Evolutionary conservation across 2,329 filamentous ascomycete species (phyloP).

Genomic region (Cadophora malorum): DNA sequence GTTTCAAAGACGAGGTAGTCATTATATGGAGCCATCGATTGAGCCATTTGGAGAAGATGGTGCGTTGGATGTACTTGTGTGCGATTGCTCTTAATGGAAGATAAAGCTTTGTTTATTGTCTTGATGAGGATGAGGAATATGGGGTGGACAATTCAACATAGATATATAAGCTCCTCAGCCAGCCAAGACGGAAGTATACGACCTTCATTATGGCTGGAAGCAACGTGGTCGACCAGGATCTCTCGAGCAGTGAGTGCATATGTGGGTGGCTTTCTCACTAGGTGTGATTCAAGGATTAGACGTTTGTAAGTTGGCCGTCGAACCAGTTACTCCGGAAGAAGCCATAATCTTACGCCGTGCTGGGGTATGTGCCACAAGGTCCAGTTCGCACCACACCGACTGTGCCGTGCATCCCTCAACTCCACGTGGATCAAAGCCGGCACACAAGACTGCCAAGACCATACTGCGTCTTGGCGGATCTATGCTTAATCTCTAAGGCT

Average conservation of each 20-base stretch:
- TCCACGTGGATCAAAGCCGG: constrained; percentile 10
- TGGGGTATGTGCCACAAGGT: background rate
- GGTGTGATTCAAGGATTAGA: constrained; percentile 3
- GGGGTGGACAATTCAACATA: background rate
- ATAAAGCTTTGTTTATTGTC: background rate
- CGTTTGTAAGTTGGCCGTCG: constrained; percentile 14
- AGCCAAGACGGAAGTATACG: constrained; percentile 13
- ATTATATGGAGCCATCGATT: constrained; percentile 3
- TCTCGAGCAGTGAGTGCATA: background rate
- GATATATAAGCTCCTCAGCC: background rate
- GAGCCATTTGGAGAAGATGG: background rate
- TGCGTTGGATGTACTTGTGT: background rate
- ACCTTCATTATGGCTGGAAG: background rate
- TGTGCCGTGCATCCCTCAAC: background rate
- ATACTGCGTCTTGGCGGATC: constrained; percentile 9
- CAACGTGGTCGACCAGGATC: constrained; percentile 13
- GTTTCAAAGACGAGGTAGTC: constrained; percentile 15
- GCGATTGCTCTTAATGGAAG: background rate
- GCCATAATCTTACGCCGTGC: background rate
- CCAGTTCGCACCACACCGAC: background rate
- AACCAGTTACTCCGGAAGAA: background rate
- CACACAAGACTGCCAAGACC: background rate
- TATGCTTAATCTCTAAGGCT: constrained; percentile 15
- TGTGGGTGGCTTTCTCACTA: background rate
- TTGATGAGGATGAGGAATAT: constrained; percentile 6